Evolutionary conservation across 805 yeast species (phyloP), one percentile per base, ranked within the genome.

Genomic region (Candida pini): DNA sequence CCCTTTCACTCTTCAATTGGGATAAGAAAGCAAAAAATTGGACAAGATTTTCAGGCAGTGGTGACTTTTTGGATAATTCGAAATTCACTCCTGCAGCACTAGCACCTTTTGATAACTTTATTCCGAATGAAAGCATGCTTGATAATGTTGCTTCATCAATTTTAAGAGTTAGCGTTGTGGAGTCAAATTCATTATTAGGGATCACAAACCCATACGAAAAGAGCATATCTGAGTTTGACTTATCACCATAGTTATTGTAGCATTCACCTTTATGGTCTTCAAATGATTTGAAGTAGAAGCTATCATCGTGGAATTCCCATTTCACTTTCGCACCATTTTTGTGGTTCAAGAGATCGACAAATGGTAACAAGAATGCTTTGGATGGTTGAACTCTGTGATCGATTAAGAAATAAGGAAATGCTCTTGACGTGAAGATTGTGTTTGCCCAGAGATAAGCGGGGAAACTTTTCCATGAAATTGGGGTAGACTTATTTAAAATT

Each of bases 221-320:
- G 12, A 88, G 56, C 25, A 89, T 58, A 23, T 74, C 73, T 1
- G 80, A 62, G 45, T 86, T 86, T 6, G 79, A 58, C 31, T 79
- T 67, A 25, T 78, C 81, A 0, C 96, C 97, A 49, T 88, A 89
- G 1, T 89, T 79, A 56, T 86, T 88, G 64, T 74, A 83, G 9
- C 90, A 48, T 48, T 90, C 96, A 10, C 58, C 50, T 5, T 75
- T 76, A 18, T 55, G 48, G 1, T 43, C 21, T 14, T 64, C 61
- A 20, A 22, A 10, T 0, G 73, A 53, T 26, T 54, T 58, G 44
- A 78, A 78, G n/a, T 56, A 50, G 38, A 57, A 42, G 6, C 28
- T 4, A 13, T 42, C 38, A 22, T 43, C 16, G 38, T 60, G 49
- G 29, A 41, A 50, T 2, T 44, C 49, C 96, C 96, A 88, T 24